Evolutionary conservation across 2,329 filamentous ascomycete genomes (phyloP).

Genomic region (Ceratocystis cubensis): DNA sequence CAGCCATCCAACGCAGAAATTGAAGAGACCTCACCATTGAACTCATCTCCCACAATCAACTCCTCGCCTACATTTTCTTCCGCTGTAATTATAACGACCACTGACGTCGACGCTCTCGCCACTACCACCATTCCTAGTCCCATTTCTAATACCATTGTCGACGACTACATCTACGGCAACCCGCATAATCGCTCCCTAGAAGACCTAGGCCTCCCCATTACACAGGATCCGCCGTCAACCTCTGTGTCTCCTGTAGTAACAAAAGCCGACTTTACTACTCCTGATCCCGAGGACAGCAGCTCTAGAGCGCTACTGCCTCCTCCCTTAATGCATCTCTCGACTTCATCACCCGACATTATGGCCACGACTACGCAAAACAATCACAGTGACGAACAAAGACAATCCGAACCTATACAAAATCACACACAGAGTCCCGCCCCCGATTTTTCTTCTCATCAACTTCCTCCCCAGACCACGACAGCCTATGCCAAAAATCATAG

Average conservation of each 20-base stretch:
- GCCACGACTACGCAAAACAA: not conserved
- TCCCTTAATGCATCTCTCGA: not conserved
- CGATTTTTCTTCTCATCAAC: not conserved
- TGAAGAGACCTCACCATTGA: constrained; percentile 17
- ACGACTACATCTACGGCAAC: constrained; percentile 22
- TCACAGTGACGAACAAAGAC: not conserved
- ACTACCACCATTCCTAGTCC: not conserved
- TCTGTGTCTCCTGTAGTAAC: not conserved
- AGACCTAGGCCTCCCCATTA: not conserved
- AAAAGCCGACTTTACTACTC: not conserved
- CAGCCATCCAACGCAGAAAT: constrained; percentile 18
- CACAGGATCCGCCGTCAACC: not conserved
- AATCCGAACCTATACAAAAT: not conserved
- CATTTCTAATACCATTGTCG: not conserved
- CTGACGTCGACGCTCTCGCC: not conserved
- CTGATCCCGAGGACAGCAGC: not conserved
- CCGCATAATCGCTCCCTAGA: not conserved
- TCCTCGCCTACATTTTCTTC: not conserved
- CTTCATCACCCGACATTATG: constrained; percentile 4
- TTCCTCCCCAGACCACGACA: not conserved
- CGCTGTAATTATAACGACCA: constrained; percentile 8
- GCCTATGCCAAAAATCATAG: not conserved
- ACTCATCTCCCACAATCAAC: constrained; percentile 9
- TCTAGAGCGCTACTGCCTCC: not conserved
- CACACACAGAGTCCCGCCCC: not conserved